Evolutionary conservation across 139 green algal species (phyloP), one percentile per base, ranked within the genome.

Genomic region (Chlorella sp.): DNA sequence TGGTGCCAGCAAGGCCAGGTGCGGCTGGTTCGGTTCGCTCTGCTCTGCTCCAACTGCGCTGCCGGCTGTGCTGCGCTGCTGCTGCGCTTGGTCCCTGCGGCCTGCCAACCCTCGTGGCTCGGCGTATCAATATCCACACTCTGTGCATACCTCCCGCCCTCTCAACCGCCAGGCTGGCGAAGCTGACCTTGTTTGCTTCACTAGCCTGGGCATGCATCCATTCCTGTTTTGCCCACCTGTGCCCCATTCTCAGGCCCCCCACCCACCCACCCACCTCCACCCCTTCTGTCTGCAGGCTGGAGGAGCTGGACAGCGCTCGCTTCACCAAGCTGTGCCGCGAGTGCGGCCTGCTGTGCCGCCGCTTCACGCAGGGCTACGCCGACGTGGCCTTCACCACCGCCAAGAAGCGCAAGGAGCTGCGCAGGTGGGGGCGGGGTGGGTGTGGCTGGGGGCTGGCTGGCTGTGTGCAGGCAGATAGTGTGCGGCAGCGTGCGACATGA

Each of bases 301-400:
- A 82, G 56, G 76, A 82, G 38, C 26, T 82, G 24, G 76, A 73
- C 58, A 58, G 20, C 36, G 76, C 76, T 24, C 56, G 76, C 26
- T 82, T 73, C 40, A 38, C 26, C 76, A 82, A 82, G 76, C 76
- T 82, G 58, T 48, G 38, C 58, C 11, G 60, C n/a, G 76, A 82
- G 56, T 58, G 76, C 40, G 76, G 56, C 76, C 56, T 82, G 58
- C 56, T 82, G 58, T 54, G 30, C 76, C 76, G 76, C 24, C 76
- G 76, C 58, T 82, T 82, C 56, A 56, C 24, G 19, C 14, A n/a
- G 51, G 76, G 76, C 48, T 44, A 82, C 56, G 76, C 76, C 2
- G 76, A 82, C 40, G 76, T 82, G 24, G 58, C 56, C 11, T 82
- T 82, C 58, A 73, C 76, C 48, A 11, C 43, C 22, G 76, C 76